Conservation (phyloP, 495 filamentous ascomycete genomes). For the Copromyces sp. region DNA sequence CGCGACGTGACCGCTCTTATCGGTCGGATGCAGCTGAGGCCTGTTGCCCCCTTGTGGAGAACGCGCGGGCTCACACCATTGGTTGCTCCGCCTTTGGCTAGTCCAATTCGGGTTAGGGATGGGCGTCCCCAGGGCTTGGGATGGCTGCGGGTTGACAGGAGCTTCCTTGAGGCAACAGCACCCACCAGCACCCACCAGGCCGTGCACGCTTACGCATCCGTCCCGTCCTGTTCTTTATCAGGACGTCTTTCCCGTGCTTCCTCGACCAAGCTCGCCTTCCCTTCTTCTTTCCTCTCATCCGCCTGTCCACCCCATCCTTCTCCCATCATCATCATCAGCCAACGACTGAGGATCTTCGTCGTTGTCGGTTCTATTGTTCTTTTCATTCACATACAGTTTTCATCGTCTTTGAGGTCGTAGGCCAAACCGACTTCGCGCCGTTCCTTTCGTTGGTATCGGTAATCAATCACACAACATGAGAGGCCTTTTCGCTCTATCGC, state of each 20-base stretch:
- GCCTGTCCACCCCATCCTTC: conserved; percentile 14
- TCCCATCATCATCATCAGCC: conserved; percentile 34
- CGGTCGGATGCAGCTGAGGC: background rate
- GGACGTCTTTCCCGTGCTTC: conserved; percentile 24
- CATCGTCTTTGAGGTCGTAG: conserved; percentile 27
- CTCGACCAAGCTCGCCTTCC: conserved; percentile 14
- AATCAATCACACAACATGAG: conserved; percentile 50
- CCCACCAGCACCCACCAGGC: background rate
- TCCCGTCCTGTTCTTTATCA: conserved; percentile 23
- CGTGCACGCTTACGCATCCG: conserved; percentile 17
- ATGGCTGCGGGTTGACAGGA: conserved; percentile 7
- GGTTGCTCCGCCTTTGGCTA: conserved; percentile 20
- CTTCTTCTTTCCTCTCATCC: conserved; percentile 22
- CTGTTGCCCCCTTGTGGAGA: conserved; percentile 15
- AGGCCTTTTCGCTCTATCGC: conserved; percentile 53
- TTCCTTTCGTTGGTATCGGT: conserved; percentile 16
- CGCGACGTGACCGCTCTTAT: conserved; percentile 6
- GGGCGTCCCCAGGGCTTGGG: conserved; percentile 10
- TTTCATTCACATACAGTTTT: conserved; percentile 6
- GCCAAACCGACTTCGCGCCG: conserved; percentile 29
- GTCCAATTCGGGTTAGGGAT: conserved; percentile 4
- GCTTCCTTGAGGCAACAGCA: conserved; percentile 18
- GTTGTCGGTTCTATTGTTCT: conserved; percentile 15
- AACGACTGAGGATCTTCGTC: conserved; percentile 20
- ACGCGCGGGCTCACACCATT: conserved; percentile 8